Evolutionary conservation across 257 asterid genomes (phyloP).

Genomic region (Ocimum tenuiflorum): DNA sequence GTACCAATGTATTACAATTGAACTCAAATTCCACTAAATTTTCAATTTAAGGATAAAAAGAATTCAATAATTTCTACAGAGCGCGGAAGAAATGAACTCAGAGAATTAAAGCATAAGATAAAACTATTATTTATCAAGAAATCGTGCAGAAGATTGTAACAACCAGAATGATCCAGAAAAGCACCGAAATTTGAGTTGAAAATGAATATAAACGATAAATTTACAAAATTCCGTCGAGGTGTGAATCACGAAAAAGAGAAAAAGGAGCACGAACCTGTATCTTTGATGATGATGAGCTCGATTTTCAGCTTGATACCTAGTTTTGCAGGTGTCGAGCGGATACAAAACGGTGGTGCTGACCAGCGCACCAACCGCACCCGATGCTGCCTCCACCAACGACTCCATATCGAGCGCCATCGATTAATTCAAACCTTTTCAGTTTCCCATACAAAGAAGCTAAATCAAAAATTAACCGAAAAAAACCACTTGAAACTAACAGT

Average conservation of each 20-base stretch:
- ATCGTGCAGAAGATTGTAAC: not conserved
- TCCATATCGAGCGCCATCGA: conserved; percentile 55
- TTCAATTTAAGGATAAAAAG: not conserved
- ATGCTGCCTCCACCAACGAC: conserved; percentile 85
- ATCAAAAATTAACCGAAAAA: not conserved
- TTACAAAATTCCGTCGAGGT: not conserved
- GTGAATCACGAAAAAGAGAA: not conserved
- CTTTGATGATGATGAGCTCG: conserved; percentile 62
- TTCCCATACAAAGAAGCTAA: not conserved
- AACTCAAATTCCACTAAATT: not conserved
- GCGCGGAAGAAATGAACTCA: not conserved
- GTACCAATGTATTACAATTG: not conserved
- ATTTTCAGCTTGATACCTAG: conserved; percentile 89
- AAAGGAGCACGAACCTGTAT: conserved; percentile 49
- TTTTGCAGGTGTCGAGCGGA: conserved; percentile 91
- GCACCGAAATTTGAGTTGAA: not conserved
- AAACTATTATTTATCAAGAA: not conserved
- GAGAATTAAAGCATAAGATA: not conserved
- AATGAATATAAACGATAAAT: not conserved
- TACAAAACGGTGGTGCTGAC: conserved; percentile 81
- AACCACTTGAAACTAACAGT: not conserved
- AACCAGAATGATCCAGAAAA: conserved; percentile 10
- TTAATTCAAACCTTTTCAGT: conserved; percentile 6
- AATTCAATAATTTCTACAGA: not conserved
- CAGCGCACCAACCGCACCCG: conserved; percentile 90